Conservation (phyloP, 139 green algal genomes). For the Chlamydomonas sphaeroides region DNA sequence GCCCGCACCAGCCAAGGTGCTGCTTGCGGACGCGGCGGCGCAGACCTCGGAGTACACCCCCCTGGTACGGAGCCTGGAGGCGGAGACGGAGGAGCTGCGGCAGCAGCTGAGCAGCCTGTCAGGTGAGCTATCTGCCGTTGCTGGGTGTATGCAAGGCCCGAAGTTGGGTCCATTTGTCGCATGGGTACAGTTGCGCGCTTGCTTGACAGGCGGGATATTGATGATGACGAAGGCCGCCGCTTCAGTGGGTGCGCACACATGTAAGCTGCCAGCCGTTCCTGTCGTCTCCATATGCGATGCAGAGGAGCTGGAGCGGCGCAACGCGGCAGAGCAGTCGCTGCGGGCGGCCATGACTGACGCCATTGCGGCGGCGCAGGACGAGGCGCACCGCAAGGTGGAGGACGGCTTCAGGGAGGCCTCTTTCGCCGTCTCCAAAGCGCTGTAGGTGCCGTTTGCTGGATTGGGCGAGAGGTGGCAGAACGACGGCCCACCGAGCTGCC, state of each 20-base stretch:
- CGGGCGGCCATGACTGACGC: constrained; percentile 53
- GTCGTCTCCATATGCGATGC: too few species aligned
- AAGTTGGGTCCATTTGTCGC: too few species aligned
- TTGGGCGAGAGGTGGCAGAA: background rate
- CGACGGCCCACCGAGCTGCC: too few species aligned
- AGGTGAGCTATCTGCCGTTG: too few species aligned
- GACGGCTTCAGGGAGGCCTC: constrained; percentile 66
- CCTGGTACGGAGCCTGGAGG: constrained; percentile 32
- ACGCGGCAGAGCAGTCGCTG: constrained; percentile 47
- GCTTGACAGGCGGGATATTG: too few species aligned
- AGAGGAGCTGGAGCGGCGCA: constrained; percentile 68
- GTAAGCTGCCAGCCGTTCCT: too few species aligned
- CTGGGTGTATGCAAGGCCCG: too few species aligned
- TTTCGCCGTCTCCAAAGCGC: constrained; percentile 59
- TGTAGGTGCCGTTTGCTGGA: constrained; percentile 56
- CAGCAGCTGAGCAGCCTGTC: constrained; percentile 52
- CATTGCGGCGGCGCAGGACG: constrained; percentile 46
- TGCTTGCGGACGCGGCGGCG: constrained; percentile 39
- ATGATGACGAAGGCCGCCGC: too few species aligned
- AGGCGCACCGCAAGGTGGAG: constrained; percentile 52
- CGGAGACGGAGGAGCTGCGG: constrained; percentile 54
- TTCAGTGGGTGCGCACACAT: too few species aligned
- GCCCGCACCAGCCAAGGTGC: too few species aligned
- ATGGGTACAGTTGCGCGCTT: too few species aligned
- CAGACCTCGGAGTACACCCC: constrained; percentile 55